These are phyloP conservation scores for Diaporthe sp. DNA, from an alignment of 2,329 filamentous ascomycete species.

Conservation along the genomic window DNA sequence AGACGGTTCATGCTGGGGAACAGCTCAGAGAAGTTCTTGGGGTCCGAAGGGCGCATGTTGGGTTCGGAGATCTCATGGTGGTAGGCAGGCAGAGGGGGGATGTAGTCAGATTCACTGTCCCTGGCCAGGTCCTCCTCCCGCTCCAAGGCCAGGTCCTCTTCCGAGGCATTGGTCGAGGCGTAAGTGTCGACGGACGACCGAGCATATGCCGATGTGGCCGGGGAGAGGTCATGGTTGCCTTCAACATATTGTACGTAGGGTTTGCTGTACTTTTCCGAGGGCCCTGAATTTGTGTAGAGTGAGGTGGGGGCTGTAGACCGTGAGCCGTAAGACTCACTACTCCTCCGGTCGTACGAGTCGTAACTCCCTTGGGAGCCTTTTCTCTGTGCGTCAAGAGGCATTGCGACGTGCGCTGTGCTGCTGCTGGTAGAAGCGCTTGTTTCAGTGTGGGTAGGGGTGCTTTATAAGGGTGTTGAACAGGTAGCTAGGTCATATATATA, in stretches of 20 bases:
- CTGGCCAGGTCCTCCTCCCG: conserved; percentile 48
- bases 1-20: conserved; percentile 88
- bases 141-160: conserved; percentile 62
- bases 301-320: conserved; percentile 33
- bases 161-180: conserved; percentile 76
- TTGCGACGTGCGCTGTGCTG: conserved; percentile 18
- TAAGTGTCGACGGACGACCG: conserved; percentile 81
- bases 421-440: neutral
- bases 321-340: conserved; percentile 32
- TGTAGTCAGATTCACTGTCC: conserved; percentile 46
- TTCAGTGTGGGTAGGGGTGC: neutral
- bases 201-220: conserved; percentile 55
- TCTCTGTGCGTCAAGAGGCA: conserved; percentile 28
- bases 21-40: conserved; percentile 82
- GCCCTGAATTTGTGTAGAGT: conserved; percentile 19
- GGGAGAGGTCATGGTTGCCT: conserved; percentile 49
- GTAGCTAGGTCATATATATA: conserved; percentile 13
- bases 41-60: conserved; percentile 79
- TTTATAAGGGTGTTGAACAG: neutral
- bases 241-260: conserved; percentile 32
- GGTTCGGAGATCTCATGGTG: conserved; percentile 70
- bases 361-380: conserved; percentile 21
- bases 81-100: conserved; percentile 68
- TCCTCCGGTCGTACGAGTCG: conserved; percentile 30
- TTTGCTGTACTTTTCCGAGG: conserved; percentile 26